A percentile compares a stretch with the other conserved stretches of the same genome.
phyloP scores from a whole-genome alignment of 441 rosid species.

The Adansonia madagascariensis region DNA sequence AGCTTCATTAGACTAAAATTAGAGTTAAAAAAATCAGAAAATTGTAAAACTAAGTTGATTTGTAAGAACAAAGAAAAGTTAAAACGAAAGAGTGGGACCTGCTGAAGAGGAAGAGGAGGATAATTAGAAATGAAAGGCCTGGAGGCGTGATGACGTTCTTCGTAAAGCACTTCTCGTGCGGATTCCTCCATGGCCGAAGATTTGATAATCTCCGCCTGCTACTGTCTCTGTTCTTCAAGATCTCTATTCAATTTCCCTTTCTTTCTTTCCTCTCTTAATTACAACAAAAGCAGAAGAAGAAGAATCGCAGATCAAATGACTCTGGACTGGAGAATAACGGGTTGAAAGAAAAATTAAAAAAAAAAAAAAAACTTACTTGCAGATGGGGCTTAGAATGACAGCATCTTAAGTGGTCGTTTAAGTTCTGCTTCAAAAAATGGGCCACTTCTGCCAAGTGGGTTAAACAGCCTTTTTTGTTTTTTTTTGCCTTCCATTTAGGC shows the following conservation, averaged over 20 bases:
- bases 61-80: neutral
- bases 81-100: constrained; percentile 39
- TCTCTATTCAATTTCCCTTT: neutral
- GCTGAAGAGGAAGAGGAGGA: constrained; percentile 66
- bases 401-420: neutral
- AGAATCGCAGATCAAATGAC: neutral
- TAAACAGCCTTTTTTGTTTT: too few species aligned
- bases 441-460: neutral
- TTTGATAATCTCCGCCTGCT: too few species aligned
- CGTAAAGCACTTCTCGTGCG: constrained; percentile 55
- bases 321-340: neutral
- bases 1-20: constrained; percentile 49
- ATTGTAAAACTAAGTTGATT: constrained; percentile 26
- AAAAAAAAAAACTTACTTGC: neutral
- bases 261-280: neutral
- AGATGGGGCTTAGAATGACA: neutral
- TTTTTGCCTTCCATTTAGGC: too few species aligned
- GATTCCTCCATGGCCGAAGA: constrained; percentile 37
- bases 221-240: neutral
- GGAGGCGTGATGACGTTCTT: constrained; percentile 73
- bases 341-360: neutral
- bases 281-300: neutral
- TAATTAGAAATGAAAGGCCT: constrained; percentile 58
- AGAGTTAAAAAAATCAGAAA: neutral
- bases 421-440: neutral